Evolutionary conservation across 192 early-diverging fungal species (phyloP).

Genomic region (Polychytrium aggregatum): DNA sequence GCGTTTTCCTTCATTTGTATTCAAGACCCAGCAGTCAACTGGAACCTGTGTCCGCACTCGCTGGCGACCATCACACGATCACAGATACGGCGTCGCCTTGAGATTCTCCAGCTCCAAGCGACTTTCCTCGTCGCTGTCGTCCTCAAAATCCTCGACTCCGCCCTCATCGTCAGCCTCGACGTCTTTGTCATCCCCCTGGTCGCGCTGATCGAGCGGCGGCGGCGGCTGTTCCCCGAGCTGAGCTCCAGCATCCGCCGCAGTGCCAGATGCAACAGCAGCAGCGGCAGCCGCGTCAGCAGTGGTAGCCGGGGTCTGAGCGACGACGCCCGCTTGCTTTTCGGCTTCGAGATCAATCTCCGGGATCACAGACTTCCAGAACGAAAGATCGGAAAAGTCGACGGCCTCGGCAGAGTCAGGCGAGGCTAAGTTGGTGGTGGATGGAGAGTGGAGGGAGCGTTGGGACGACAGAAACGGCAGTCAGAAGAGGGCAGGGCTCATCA

Average conservation of each 20-base stretch:
- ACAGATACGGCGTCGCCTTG: too few relatives aligned
- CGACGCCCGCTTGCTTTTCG: not conserved
- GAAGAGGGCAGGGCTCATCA: not conserved
- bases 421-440: not conserved
- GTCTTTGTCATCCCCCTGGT: not conserved
- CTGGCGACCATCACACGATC: too few relatives aligned
- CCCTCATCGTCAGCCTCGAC: conserved; percentile 3
- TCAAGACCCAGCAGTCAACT: too few relatives aligned
- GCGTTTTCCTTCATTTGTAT: too few relatives aligned
- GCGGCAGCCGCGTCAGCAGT: too few relatives aligned
- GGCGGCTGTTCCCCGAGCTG: not conserved
- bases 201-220: not conserved
- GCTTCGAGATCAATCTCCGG: conserved; percentile 12
- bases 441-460: not conserved
- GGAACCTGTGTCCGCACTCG: too few relatives aligned
- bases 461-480: conserved; percentile 1
- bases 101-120: too few relatives aligned
- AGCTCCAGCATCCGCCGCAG: not conserved
- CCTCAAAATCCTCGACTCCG: not conserved
- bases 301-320: too few relatives aligned
- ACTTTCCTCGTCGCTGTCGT: too few relatives aligned
- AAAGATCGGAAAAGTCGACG: conserved; percentile 19
- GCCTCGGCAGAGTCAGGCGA: too few relatives aligned
- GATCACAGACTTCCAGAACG: conserved; percentile 15
- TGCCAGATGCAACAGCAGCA: too few relatives aligned